These are phyloP conservation scores for Hypoxylon sp. DNA, from an alignment of 2,329 filamentous ascomycete species.

Conservation along the genomic window DNA sequence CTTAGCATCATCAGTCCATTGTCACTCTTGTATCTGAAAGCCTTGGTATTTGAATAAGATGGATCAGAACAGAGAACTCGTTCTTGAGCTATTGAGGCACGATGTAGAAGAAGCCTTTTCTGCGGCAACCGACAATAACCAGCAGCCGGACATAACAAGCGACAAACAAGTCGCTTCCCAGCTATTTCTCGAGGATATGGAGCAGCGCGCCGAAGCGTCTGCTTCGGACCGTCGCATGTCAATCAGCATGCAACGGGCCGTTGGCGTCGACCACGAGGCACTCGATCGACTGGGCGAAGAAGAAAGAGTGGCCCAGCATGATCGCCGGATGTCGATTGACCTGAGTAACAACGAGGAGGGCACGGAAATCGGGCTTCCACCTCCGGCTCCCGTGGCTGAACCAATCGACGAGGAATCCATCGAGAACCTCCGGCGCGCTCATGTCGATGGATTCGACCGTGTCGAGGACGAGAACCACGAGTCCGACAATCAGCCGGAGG, in stretches of 20 bases:
- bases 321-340: constrained; percentile 20
- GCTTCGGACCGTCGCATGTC: background rate
- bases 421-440: constrained; percentile 27
- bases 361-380: background rate
- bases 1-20: too few relatives aligned
- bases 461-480: constrained; percentile 3
- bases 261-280: background rate
- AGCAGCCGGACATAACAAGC: background rate
- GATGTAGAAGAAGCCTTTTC: background rate
- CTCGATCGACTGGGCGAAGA: background rate
- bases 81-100: background rate
- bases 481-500: constrained; percentile 22
- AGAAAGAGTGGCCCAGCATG: constrained; percentile 10
- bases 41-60: background rate
- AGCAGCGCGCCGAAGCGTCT: background rate
- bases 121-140: background rate
- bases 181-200: background rate
- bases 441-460: constrained; percentile 19
- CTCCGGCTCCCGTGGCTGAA: background rate
- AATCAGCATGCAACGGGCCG: background rate
- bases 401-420: constrained; percentile 25
- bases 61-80: background rate
- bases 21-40: too few relatives aligned
- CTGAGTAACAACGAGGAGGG: constrained; percentile 16
- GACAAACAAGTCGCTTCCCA: background rate